Percentiles rank a stretch among this genome's conserved stretches.
Conservation (phyloP, 169 alveolate genomes). For the Plasmodium vivax region DNA sequence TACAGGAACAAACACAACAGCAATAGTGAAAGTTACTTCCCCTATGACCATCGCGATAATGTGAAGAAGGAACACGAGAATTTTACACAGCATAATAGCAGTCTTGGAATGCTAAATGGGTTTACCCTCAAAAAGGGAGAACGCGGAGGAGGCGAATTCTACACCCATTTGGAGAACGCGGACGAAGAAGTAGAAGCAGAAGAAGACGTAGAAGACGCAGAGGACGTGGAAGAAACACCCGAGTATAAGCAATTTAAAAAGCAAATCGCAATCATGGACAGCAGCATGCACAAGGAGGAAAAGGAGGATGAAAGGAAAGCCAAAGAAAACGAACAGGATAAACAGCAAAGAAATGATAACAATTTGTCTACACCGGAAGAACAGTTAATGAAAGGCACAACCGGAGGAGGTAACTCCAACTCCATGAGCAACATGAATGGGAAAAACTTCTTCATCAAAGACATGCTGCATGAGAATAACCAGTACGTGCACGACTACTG, state of each 20-base stretch:
- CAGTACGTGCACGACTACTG: constrained; percentile 48
- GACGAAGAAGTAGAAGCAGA: not conserved
- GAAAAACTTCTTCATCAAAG: constrained; percentile 26
- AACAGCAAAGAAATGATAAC: not conserved
- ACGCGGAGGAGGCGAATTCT: not conserved
- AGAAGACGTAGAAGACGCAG: not conserved
- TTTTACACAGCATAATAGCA: not conserved
- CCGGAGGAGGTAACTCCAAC: not conserved
- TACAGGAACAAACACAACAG: constrained; percentile 10
- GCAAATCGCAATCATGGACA: not conserved
- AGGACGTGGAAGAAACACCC: not conserved
- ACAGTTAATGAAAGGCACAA: not conserved
- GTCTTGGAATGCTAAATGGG: not conserved
- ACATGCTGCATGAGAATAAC: constrained; percentile 28
- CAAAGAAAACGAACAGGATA: not conserved
- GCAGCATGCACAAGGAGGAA: not conserved
- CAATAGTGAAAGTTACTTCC: not conserved
- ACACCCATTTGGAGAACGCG: not conserved
- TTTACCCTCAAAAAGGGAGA: not conserved
- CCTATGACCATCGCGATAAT: not conserved
- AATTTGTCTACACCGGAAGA: not conserved
- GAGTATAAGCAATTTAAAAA: constrained; percentile 2
- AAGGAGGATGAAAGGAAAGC: not conserved
- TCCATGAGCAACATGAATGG: constrained; percentile 14
- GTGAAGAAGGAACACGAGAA: not conserved